Base-by-base conservation (phyloP, 768 basidiomycete species). In the Leccinellum albellum region DNA sequence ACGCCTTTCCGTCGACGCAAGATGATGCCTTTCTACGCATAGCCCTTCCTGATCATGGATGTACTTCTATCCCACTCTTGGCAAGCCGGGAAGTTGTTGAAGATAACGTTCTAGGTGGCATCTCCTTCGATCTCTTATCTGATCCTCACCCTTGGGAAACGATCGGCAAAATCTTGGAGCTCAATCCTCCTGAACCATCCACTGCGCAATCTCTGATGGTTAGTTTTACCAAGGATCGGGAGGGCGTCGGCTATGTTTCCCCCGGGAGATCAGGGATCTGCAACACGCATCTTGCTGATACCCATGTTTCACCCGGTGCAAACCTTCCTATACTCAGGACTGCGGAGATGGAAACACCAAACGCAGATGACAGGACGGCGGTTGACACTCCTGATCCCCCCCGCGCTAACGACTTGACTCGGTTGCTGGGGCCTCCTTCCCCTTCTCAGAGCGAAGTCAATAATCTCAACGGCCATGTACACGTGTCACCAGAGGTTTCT, bases 111-210 rank as follows among this genome's bases (percentile, higher is more conserved):
- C 42, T 33, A 40, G n/a, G 24, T 13, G 23, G 46, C 20, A 33
- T 60, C 42, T 58, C 60, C 21, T 50, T 73, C 17, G 58, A 71
- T 55, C 62, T 73, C 56, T 56, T 71, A 26, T 61, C 64, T n/a
- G 70, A 71, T 53, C 70, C 70, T 5, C 60, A 68, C 48, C 70
- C 70, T 14, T 71, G 70, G 70, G 61, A 64, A 47, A 66, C 70
- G 21, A 73, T 71, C n/a, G 64, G 63, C 26, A 66, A 28, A 26
- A 68, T 73, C 3, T 48, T 71, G 21, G 52, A 61, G n/a, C 60
- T 71, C 42, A 3, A 56, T 26, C 50, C 53, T 54, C 26, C 45
- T 3, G 31, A 49, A 35, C 42, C 35, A 51, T 44, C 40, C 10
- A 15, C 37, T n/a, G 24, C 12, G 1, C 57, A 42, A 9, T 31